Conservation (phyloP, 2,329 filamentous ascomycete species). For the Elsinoe ampelina region DNA sequence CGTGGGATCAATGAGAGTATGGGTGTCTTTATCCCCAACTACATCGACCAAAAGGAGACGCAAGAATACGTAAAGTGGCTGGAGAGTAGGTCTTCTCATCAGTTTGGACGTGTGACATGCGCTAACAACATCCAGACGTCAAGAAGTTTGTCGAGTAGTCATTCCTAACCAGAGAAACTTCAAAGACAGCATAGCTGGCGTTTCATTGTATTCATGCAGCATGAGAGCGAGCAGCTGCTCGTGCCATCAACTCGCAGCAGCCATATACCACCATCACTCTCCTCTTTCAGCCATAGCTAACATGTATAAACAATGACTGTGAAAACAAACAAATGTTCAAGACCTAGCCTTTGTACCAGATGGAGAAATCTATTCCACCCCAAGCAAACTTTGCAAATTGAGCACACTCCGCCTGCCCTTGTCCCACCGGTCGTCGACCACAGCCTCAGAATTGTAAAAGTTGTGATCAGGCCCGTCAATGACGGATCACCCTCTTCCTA, state of each 20-base stretch:
- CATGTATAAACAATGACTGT: not conserved
- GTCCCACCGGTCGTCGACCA: not conserved
- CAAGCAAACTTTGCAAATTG: not conserved
- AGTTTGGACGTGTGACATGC: not conserved
- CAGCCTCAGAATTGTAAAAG: slow-evolving; percentile 8
- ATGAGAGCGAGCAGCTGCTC: not conserved
- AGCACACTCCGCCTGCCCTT: not conserved
- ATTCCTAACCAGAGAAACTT: not conserved
- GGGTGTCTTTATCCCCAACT: slow-evolving; percentile 86
- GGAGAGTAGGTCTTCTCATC: slow-evolving; percentile 43
- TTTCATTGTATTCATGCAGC: not conserved
- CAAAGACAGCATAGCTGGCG: not conserved
- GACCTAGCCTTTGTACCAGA: too few relatives aligned
- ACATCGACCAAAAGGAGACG: slow-evolving; percentile 98
- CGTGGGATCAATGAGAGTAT: slow-evolving; percentile 79
- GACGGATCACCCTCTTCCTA: slow-evolving; percentile 11
- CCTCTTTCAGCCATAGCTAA: not conserved
- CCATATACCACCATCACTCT: not conserved
- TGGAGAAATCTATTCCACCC: too few relatives aligned
- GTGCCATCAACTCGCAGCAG: not conserved
- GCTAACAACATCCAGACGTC: slow-evolving; percentile 47
- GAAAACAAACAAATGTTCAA: too few relatives aligned
- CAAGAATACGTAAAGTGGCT: slow-evolving; percentile 91
- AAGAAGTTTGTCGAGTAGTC: slow-evolving; percentile 67
- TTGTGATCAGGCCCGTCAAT: slow-evolving; percentile 4